A percentile compares a stretch with the other conserved stretches of the same genome.
These are phyloP conservation scores for Colletotrichum liaoningense DNA, from an alignment of 2,329 filamentous ascomycete species.

Conservation along the genomic window DNA sequence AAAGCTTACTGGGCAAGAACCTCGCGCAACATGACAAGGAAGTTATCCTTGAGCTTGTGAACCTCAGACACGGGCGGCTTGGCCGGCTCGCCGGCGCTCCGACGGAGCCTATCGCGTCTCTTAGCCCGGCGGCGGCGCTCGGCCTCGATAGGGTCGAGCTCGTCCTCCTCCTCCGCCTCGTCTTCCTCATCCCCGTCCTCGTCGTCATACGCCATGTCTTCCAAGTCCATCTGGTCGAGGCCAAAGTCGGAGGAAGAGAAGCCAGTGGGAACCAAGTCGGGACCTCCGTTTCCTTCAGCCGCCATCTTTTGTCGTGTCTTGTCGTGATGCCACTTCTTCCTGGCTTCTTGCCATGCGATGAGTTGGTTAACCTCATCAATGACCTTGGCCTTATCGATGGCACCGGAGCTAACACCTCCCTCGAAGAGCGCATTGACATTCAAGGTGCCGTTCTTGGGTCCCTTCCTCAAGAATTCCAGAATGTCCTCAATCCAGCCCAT, in stretches of 20 bases:
- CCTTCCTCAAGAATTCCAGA: constrained; percentile 89
- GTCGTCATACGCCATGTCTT: constrained; percentile 86
- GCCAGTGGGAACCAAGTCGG: constrained; percentile 63
- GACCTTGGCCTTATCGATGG: constrained; percentile 78
- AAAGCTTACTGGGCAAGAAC: constrained; percentile 77
- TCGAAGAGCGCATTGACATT: constrained; percentile 96
- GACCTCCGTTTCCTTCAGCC: constrained; percentile 72
- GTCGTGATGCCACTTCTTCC: constrained; percentile 98
- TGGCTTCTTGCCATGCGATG: constrained; percentile 92
- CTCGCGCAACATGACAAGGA: constrained; percentile 83
- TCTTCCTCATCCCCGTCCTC: constrained; percentile 70
- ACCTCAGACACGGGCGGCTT: constrained; percentile 87
- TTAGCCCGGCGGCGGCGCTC: constrained; percentile 83
- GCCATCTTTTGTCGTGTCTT: constrained; percentile 99
- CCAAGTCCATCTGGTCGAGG: constrained; percentile 84
- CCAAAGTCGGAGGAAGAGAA: constrained; percentile 92
- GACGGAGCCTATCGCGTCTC: constrained; percentile 82
- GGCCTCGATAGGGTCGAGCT: constrained; percentile 86
- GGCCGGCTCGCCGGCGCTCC: constrained; percentile 83
- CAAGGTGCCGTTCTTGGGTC: constrained; percentile 85
- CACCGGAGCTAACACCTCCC: constrained; percentile 75
- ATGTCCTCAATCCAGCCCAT: constrained; percentile 99
- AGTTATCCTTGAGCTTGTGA: constrained; percentile 82
- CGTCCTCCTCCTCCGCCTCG: constrained; percentile 79
- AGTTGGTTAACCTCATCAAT: constrained; percentile 85